These are phyloP conservation scores for Monosporascus sp. DNA, from an alignment of 2,329 filamentous ascomycete genomes.

Conservation along the genomic window DNA sequence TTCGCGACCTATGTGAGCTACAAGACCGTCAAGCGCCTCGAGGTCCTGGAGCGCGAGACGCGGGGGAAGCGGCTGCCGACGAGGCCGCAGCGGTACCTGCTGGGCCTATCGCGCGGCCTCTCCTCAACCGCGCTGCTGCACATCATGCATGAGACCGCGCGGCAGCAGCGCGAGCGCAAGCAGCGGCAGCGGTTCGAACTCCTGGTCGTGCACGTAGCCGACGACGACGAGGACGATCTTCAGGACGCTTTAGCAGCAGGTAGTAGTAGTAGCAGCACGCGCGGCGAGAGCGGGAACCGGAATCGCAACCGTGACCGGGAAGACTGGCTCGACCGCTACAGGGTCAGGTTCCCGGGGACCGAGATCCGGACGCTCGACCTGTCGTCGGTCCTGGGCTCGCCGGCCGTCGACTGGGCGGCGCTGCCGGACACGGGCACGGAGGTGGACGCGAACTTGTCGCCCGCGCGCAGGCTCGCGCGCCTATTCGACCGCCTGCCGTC, in stretches of 20 bases:
- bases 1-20: slow-evolving; percentile 72
- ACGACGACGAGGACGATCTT: slow-evolving; percentile 17
- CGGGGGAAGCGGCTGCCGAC: slow-evolving; percentile 21
- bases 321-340: slow-evolving; percentile 33
- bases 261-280: slow-evolving; percentile 10
- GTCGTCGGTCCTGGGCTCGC: slow-evolving; percentile 52
- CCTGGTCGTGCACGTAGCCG: slow-evolving; percentile 52
- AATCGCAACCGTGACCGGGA: background rate
- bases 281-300: too few relatives aligned
- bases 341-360: slow-evolving; percentile 60
- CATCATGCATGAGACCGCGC: slow-evolving; percentile 66
- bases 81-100: slow-evolving; percentile 51
- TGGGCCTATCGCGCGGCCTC: slow-evolving; percentile 78
- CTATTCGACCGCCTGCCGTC: slow-evolving; percentile 62
- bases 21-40: slow-evolving; percentile 73
- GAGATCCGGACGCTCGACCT: slow-evolving; percentile 60
- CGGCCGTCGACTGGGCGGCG: slow-evolving; percentile 49
- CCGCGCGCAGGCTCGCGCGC: slow-evolving; percentile 34
- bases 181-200: slow-evolving; percentile 52
- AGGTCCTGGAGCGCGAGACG: slow-evolving; percentile 45
- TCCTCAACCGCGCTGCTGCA: slow-evolving; percentile 76
- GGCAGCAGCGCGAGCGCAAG: slow-evolving; percentile 39
- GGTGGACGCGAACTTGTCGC: too few relatives aligned
- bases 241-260: slow-evolving; percentile 4
- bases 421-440: slow-evolving; percentile 24